Base-by-base conservation (phyloP, 768 basidiomycete species). In the Amanita pallidorosea region DNA sequence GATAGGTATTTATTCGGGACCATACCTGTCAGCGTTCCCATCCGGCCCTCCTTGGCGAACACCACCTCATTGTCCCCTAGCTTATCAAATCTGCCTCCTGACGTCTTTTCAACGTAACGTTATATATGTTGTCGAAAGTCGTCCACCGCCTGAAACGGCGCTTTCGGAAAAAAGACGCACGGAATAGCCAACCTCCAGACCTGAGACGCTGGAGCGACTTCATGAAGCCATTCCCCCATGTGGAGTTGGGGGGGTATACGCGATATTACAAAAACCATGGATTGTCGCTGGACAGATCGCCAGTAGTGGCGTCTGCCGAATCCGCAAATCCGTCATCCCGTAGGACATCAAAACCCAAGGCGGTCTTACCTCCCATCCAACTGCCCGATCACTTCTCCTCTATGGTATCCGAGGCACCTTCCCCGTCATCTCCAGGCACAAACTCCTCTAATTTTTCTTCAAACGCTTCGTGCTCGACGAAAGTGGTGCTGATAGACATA, bases 171-270 rank as follows among this genome's bases (percentile, higher is more conserved):
- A 51, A 50, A 46, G 52, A 56, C 12, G 46, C 58, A 29, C 53
- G 45, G 13, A 46, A 53, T 23, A 51, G 55, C n/a, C 55, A 62
- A 17, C 67, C 71, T 7, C 71, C 71, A 15, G 67, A 67, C 33
- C 61, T 71, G 7, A 51, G 60, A 8, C 65, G 67, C 49, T 68
- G 67, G 60, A 64, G 65, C 49, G 64, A 63, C 34, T 67, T 71
- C 52, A 57, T 56, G 31, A 63, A 59, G 18, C 70, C 71, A 0
- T 72, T 74, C 53, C 71, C 71, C 7, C 60, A 60, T 5, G 67
- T 74, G 27, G 60, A 65, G 2, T 57, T 60, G 20, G 72, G 72
- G 15, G 71, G 70, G n/a, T 74, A 74, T 58, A 65, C 55, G 20
- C 62, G 60, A 53, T 74, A 70, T 52, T 74, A 73, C 55, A 56